A percentile compares a stretch with the other conserved stretches of the same genome.
Evolutionary conservation across 257 asterid species (phyloP).

Genomic region (Primulina tabacum): DNA sequence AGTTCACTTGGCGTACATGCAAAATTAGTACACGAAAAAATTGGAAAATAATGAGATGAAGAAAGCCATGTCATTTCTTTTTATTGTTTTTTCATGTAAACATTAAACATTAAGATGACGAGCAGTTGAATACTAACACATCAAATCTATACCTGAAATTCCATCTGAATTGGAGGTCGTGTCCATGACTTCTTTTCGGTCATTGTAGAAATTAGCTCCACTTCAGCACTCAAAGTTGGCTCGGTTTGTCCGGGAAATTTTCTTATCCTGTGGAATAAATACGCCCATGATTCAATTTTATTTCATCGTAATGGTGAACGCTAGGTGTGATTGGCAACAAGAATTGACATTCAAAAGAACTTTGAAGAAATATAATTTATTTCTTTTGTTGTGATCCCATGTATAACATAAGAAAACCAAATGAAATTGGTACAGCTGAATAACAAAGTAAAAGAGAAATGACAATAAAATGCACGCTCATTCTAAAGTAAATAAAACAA

Average conservation of each 20-base stretch:
- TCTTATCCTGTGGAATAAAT: constrained; percentile 65
- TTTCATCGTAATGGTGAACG: background rate
- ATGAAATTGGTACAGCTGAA: background rate
- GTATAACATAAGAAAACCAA: background rate
- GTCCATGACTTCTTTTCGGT: constrained; percentile 98
- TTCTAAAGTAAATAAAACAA: background rate
- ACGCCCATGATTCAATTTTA: constrained; percentile 11
- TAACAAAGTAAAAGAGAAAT: background rate
- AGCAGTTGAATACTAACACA: constrained; percentile 12
- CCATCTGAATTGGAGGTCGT: constrained; percentile 99
- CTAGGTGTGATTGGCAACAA: background rate
- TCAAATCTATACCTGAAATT: constrained; percentile 72
- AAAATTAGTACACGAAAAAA: background rate
- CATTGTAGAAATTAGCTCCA: constrained; percentile 92
- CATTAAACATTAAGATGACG: constrained; percentile 6
- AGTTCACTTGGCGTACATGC: background rate
- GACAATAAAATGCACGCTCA: background rate
- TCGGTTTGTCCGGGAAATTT: constrained; percentile 99
- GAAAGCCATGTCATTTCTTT: background rate
- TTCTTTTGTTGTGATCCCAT: background rate
- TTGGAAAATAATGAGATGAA: background rate
- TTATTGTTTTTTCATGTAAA: background rate
- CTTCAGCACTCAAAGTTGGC: constrained; percentile 96
- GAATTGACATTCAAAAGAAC: background rate
- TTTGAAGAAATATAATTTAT: constrained; percentile 1